A percentile compares a stretch with the other conserved stretches of the same genome.
Conservation (phyloP, 805 yeast genomes). For the Wickerhamomyces canadensis region DNA sequence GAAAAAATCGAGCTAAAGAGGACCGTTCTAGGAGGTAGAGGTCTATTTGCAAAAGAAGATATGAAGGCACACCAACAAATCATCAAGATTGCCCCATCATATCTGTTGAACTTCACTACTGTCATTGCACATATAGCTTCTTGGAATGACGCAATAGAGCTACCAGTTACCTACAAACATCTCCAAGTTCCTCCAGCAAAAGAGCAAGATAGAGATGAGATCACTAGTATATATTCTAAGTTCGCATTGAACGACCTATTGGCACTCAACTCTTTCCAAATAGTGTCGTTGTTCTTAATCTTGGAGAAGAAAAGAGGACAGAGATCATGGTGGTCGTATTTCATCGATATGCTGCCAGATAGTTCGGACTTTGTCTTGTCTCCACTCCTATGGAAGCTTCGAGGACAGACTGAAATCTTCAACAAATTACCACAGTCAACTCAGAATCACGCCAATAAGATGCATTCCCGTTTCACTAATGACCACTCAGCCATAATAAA, state of each 20-base stretch:
- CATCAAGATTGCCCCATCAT: constrained; percentile 51
- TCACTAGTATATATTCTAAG: constrained; percentile 12
- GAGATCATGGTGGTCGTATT: constrained; percentile 62
- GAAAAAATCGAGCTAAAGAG: constrained; percentile 37
- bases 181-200: constrained; percentile 12
- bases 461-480: constrained; percentile 33
- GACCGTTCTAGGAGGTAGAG: constrained; percentile 52
- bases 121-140: constrained; percentile 39
- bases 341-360: constrained; percentile 59
- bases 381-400: constrained; percentile 60
- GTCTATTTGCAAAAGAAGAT: constrained; percentile 40
- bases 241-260: constrained; percentile 28
- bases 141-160: constrained; percentile 22
- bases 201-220: constrained; percentile 16
- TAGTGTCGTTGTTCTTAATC: constrained; percentile 44
- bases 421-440: constrained; percentile 41
- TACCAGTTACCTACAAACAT: constrained; percentile 7
- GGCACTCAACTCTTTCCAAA: constrained; percentile 52
- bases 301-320: constrained; percentile 36
- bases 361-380: constrained; percentile 44
- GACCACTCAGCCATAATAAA: constrained; percentile 39
- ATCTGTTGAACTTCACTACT: constrained; percentile 53
- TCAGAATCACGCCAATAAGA: constrained; percentile 33
- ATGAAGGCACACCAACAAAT: constrained; percentile 40
- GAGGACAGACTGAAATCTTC: constrained; percentile 25